Percentiles rank a stretch among this genome's conserved stretches.
These are phyloP conservation scores for Nemania diffusa DNA, from an alignment of 2,329 filamentous ascomycete species.

Conservation along the genomic window DNA sequence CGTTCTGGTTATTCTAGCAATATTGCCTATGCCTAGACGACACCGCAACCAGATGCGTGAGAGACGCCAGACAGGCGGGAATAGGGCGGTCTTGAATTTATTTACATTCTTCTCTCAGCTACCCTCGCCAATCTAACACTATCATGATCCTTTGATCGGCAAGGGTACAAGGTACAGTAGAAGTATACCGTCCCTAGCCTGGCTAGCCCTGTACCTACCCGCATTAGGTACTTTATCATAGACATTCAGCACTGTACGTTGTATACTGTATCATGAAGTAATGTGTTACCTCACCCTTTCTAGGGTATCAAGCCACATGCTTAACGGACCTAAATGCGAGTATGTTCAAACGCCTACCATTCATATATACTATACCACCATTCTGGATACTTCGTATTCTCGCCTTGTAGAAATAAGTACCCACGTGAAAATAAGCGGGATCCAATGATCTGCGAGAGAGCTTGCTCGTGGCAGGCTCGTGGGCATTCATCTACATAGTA, in stretches of 20 bases:
- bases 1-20: background rate
- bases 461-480: background rate
- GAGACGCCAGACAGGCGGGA: background rate
- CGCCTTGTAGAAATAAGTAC: background rate
- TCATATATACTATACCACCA: no score
- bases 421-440: background rate
- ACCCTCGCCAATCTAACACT: background rate
- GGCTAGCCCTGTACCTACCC: background rate
- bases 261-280: background rate
- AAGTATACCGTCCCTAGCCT: no score
- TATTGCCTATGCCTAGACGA: background rate
- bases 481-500: no score
- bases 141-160: conserved; percentile 15
- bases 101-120: background rate
- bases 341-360: background rate
- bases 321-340: background rate
- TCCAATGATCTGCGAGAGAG: background rate
- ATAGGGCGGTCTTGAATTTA: background rate
- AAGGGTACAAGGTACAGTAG: conserved; percentile 7
- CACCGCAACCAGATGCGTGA: conserved; percentile 1
- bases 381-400: background rate
- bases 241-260: background rate
- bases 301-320: background rate
- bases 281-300: background rate
- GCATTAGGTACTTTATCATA: background rate